These are phyloP conservation scores for Nicotiana obtusifolia DNA, from an alignment of 257 asterid species.

Conservation along the genomic window DNA sequence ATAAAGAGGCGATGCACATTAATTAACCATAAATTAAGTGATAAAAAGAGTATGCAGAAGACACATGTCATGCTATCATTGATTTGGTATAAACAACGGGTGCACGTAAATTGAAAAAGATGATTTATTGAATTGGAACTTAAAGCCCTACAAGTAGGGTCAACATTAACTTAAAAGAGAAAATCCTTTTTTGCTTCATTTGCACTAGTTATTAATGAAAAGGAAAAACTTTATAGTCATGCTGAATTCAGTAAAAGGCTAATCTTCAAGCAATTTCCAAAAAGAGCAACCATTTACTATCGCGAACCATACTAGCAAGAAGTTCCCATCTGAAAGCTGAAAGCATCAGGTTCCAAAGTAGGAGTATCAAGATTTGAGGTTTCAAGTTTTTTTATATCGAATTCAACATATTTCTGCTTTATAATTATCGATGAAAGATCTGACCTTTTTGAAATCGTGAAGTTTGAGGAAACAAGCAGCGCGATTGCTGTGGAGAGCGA, in stretches of 20 bases:
- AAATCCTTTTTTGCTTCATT: neutral
- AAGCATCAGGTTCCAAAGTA: neutral
- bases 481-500: conserved; percentile 97
- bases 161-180: neutral
- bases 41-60: no score
- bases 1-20: no score
- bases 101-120: neutral
- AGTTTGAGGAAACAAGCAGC: conserved; percentile 96
- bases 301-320: neutral
- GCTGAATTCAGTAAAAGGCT: neutral
- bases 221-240: neutral
- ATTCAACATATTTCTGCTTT: neutral
- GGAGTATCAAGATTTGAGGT: no score
- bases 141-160: conserved; percentile 5
- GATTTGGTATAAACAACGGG: no score
- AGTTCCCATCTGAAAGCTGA: neutral
- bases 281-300: neutral
- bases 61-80: no score
- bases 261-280: neutral
- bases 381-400: neutral
- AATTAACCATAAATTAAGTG: no score
- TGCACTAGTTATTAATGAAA: neutral
- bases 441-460: conserved; percentile 74
- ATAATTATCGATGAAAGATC: neutral
- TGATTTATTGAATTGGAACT: neutral